Conservation (phyloP, 371 early-diverging fungal genomes). For the Mucor circinelloides region DNA sequence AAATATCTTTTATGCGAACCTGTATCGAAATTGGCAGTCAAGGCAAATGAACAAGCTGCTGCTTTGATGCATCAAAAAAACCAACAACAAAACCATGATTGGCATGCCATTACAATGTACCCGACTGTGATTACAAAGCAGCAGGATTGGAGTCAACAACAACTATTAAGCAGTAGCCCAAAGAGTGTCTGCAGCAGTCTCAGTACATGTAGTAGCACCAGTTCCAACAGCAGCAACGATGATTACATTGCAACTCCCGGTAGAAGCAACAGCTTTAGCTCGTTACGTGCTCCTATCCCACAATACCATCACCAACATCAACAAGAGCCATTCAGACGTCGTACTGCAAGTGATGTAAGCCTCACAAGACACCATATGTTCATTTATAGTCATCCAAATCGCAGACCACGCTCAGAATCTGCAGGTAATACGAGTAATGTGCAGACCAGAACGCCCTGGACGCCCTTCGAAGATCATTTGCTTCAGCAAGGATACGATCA, state of each 20-base stretch:
- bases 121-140: slow-evolving; percentile 6
- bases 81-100: slow-evolving; percentile 7
- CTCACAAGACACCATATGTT: slow-evolving; percentile 27
- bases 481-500: slow-evolving; percentile 49
- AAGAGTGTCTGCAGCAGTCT: slow-evolving; percentile 28
- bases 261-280: slow-evolving; percentile 4
- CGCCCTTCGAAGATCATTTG: slow-evolving; percentile 49
- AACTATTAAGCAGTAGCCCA: slow-evolving; percentile 14
- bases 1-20: slow-evolving; percentile 33
- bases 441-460: slow-evolving; percentile 56
- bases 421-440: slow-evolving; percentile 21
- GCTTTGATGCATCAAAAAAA: background rate
- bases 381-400: slow-evolving; percentile 24
- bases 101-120: slow-evolving; percentile 14
- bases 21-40: slow-evolving; percentile 19
- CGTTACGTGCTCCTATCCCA: background rate
- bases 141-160: slow-evolving; percentile 10
- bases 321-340: slow-evolving; percentile 13
- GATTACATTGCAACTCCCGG: background rate
- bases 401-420: slow-evolving; percentile 28
- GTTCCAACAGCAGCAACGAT: slow-evolving; percentile 7
- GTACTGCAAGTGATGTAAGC: slow-evolving; percentile 25
- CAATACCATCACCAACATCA: background rate
- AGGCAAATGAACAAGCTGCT: slow-evolving; percentile 15
- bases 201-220: slow-evolving; percentile 25